Conservation (phyloP, 2,329 filamentous ascomycete genomes). For the Exophiala sideris region DNA sequence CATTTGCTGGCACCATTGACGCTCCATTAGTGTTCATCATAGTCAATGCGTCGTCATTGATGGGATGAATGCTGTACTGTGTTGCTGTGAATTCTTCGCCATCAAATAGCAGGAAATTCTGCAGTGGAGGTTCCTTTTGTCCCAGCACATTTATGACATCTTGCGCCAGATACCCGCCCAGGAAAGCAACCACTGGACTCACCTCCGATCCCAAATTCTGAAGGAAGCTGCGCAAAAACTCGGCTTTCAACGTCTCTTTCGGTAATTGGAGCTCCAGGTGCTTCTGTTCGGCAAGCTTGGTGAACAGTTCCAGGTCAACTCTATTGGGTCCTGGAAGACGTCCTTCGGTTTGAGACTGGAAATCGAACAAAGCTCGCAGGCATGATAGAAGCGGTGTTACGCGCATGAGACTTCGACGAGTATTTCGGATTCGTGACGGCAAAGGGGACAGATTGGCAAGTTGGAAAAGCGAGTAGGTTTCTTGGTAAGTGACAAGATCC, state of each 20-base stretch:
- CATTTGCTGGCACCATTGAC: conserved; percentile 17
- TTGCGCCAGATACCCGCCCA: conserved; percentile 88
- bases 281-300: conserved; percentile 70
- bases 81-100: conserved; percentile 74
- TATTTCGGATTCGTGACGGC: conserved; percentile 65
- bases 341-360: conserved; percentile 59
- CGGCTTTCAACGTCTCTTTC: conserved; percentile 61
- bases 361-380: conserved; percentile 86
- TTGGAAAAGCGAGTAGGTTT: conserved; percentile 82
- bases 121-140: conserved; percentile 86
- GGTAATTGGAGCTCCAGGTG: conserved; percentile 72
- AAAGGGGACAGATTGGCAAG: conserved; percentile 79
- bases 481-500: conserved; percentile 87
- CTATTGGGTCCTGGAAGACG: conserved; percentile 55
- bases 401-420: conserved; percentile 64
- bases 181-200: conserved; percentile 79
- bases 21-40: conserved; percentile 22
- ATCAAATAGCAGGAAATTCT: conserved; percentile 92
- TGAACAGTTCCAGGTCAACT: conserved; percentile 72
- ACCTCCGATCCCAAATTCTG: conserved; percentile 83
- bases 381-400: conserved; percentile 85
- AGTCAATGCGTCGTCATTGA: conserved; percentile 38
- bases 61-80: conserved; percentile 77
- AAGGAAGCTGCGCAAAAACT: conserved; percentile 78
- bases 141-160: conserved; percentile 97